These are phyloP conservation scores for Suillus ampliporus DNA, from an alignment of 768 basidiomycete species.

Conservation along the genomic window DNA sequence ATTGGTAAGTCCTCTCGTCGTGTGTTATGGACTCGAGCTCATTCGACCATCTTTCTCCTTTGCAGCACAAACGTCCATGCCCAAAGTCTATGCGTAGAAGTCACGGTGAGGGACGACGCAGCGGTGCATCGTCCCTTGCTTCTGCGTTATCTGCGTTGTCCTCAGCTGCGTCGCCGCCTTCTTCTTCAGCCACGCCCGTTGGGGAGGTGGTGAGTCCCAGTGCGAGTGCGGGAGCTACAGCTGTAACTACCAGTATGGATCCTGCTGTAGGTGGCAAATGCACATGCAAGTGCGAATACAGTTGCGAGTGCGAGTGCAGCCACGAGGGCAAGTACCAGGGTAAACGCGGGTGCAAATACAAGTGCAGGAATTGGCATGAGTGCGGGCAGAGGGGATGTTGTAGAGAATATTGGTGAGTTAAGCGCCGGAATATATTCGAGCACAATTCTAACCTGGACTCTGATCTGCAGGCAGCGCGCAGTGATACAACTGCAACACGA, in stretches of 20 bases:
- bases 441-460: background rate
- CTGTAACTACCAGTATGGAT: conserved; percentile 26
- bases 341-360: conserved; percentile 27
- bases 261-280: conserved; percentile 24
- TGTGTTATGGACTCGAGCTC: conserved; percentile 12
- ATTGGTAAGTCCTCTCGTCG: conserved; percentile 53
- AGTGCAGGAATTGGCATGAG: conserved; percentile 32
- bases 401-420: conserved; percentile 73
- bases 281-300: conserved; percentile 18
- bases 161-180: background rate
- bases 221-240: background rate
- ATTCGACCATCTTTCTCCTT: conserved; percentile 4
- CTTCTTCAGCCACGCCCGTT: background rate
- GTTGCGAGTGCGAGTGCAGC: conserved; percentile 29
- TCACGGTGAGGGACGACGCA: conserved; percentile 68
- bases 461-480: conserved; percentile 57
- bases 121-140: background rate
- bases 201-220: background rate
- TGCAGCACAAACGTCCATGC: conserved; percentile 83
- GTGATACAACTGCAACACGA: conserved; percentile 91
- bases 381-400: conserved; percentile 55
- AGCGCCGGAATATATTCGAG: conserved; percentile 33
- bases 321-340: background rate
- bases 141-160: background rate
- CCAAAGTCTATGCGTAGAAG: conserved; percentile 86